Base-by-base conservation (phyloP, 2,329 filamentous ascomycete species). In the Drechslerella stenobrocha region DNA sequence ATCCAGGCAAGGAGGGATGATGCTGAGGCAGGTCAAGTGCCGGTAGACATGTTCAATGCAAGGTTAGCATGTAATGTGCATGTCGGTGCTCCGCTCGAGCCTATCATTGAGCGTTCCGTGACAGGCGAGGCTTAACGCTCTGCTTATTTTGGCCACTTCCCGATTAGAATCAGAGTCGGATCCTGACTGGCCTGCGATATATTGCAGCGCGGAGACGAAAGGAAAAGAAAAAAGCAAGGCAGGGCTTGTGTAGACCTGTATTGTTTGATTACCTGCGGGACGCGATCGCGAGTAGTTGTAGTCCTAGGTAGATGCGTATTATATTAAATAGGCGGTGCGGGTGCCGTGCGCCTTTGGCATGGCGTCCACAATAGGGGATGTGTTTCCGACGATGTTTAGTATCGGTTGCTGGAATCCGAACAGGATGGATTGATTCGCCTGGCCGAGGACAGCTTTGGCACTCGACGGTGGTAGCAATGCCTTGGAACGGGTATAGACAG, bases 341-440 rank as follows among this genome's bases (percentile, higher is more conserved):
- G 30, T 66, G 61, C 61, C 61, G 61, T 66, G 61, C 61, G 61
- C 61, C 61, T 66, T 66, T 66, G 61, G 61, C 61, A 18, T 18
- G 37, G 37, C 53, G 53, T 35, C 28, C 61, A 53, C 47, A 53
- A 58, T 66, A 58, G 58, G 61, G 61, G 47, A 66, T 53, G 52
- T 59, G 61, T 66, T 66, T 66, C 61, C 61, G 61, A 66, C 55
- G 53, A 44, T 56, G 45, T 53, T 35, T 51, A 48, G 42, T 34
- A 63, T 20, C 18, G 15, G 58, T 40, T 63, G 42, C 58, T 63
- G 34, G 53, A 63, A 63, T 50, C 30, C 51, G 37, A 42, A 42
- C 3, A 20, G 3, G 22, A 18, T 18, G 37, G 18, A 42, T n/a
- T 42, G 22, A 42, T 42, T 42, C 37, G 37, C 37, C 37, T 18